phyloP scores from a whole-genome alignment of 352 stramenopile species.

The Pythium oligandrum region DNA sequence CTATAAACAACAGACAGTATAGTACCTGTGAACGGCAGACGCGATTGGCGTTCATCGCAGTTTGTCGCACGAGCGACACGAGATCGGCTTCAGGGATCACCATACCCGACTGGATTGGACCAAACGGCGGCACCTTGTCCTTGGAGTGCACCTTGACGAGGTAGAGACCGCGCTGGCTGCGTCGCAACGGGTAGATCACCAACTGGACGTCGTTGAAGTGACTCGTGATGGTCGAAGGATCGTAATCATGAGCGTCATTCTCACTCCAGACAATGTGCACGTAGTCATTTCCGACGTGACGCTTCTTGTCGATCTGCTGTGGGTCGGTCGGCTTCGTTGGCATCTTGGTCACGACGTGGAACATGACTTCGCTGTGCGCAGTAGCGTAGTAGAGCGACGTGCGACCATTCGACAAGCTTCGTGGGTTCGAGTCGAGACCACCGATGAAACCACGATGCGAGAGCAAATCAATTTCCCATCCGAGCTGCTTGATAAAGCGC shows the following conservation, averaged over 20 bases:
- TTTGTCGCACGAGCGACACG: constrained; percentile 73
- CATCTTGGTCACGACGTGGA: constrained; percentile 88
- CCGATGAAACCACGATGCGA: constrained; percentile 71
- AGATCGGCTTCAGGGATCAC: constrained; percentile 69
- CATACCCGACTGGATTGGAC: constrained; percentile 80
- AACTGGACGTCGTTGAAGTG: constrained; percentile 88
- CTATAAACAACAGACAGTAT: background rate
- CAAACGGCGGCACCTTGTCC: constrained; percentile 76
- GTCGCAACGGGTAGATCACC: constrained; percentile 73
- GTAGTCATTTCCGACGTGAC: constrained; percentile 85
- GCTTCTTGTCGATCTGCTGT: constrained; percentile 89
- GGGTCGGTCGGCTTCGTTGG: constrained; percentile 68
- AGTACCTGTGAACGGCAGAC: constrained; percentile 77
- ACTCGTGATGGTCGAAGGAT: constrained; percentile 82
- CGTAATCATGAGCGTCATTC: constrained; percentile 70
- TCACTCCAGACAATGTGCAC: constrained; percentile 87
- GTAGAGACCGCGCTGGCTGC: constrained; percentile 60
- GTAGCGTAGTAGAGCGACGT: constrained; percentile 78
- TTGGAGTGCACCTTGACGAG: constrained; percentile 79
- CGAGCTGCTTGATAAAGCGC: constrained; percentile 65
- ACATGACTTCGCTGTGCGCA: constrained; percentile 82
- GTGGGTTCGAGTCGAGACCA: constrained; percentile 74
- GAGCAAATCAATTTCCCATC: constrained; percentile 70
- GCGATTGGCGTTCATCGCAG: constrained; percentile 85
- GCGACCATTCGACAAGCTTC: constrained; percentile 72